phyloP scores from a whole-genome alignment of 2,329 filamentous ascomycete species.

The Achaetomium macrosporum region DNA sequence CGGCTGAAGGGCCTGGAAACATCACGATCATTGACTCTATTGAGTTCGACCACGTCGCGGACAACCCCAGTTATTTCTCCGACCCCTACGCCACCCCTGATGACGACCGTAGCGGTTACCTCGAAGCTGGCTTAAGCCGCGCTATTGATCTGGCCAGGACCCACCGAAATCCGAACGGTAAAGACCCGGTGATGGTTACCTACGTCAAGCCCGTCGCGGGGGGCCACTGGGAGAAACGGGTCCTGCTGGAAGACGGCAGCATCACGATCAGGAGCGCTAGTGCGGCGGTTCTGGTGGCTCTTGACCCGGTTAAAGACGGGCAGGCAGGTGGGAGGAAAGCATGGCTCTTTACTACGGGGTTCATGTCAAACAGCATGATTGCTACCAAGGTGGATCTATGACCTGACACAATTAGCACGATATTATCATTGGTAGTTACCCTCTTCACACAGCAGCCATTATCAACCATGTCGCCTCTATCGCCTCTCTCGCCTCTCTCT shows the following conservation, averaged over 20 bases:
- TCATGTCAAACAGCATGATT: slow-evolving; percentile 42
- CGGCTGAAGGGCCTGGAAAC: slow-evolving; percentile 19
- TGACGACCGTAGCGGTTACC: slow-evolving; percentile 48
- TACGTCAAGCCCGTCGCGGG: slow-evolving; percentile 24
- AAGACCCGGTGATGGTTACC: slow-evolving; percentile 44
- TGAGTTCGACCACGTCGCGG: slow-evolving; percentile 40
- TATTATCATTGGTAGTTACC: too few relatives aligned
- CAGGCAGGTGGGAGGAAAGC: slow-evolving; percentile 39
- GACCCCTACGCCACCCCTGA: slow-evolving; percentile 42
- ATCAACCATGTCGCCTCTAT: not conserved
- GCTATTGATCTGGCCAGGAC: slow-evolving; percentile 33
- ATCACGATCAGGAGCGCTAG: slow-evolving; percentile 43
- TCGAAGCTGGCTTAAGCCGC: slow-evolving; percentile 43
- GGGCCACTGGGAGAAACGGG: slow-evolving; percentile 33
- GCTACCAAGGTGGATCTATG: slow-evolving; percentile 48
- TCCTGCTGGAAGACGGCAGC: slow-evolving; percentile 55
- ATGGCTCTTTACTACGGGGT: slow-evolving; percentile 55
- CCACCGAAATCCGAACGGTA: slow-evolving; percentile 31
- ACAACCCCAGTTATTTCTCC: slow-evolving; percentile 54
- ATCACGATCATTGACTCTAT: slow-evolving; percentile 40
- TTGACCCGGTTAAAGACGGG: slow-evolving; percentile 37
- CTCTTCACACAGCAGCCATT: not conserved
- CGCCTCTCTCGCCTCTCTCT: not conserved
- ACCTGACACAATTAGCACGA: not conserved
- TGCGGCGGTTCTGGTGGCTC: slow-evolving; percentile 46